Base-by-base conservation (phyloP, 805 yeast species). In the Zygoascus tannicola region DNA sequence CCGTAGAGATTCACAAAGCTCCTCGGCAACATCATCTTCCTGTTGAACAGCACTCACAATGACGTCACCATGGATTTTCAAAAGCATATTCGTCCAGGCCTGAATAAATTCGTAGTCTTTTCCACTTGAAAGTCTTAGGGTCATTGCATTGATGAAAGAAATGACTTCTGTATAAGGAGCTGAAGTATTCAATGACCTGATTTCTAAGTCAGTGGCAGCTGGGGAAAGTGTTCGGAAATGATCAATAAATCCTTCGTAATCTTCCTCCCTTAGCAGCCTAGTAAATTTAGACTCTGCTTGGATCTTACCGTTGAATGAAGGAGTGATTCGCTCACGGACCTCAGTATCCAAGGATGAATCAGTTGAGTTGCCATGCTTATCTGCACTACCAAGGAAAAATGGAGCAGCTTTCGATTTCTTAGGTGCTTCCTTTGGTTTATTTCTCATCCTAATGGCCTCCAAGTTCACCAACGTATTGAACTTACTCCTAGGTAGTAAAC, bases 351-450 rank as follows among this genome's bases (percentile, higher is more conserved):
- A 48, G 2, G 51, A 56, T 0, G 52, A 56, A 2, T 57, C 64
- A 4, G 57, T 62, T 2, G 53, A 59, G 34, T 65, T 64, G 3
- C 63, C 62, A 8, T 48, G 50, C 22, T 55, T 52, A 23, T 76
- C 74, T 56, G 81, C 76, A 23, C 86, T 85, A 3, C 75, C 58
- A 47, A 92, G 67, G 69, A 94, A 94, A 62, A 94, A 92, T 18
- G 85, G 83, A 0, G 85, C 77, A 48, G 78, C 73, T 51, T 82
- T 83, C 1, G 95, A 85, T 51, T 80, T 84, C 68, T 84, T 85
- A 28, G 92, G 84, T 1, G 90, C 82, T 59, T 86, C 96, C 41
- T 69, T 78, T 19, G 98, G 97, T 63, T 85, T 90, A 59, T 86
- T 87, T 56, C 98, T 76, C 59, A 74, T 76, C 56, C 78, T 85